phyloP scores from a whole-genome alignment of 495 filamentous ascomycete species.

The Viridothelium virens region DNA sequence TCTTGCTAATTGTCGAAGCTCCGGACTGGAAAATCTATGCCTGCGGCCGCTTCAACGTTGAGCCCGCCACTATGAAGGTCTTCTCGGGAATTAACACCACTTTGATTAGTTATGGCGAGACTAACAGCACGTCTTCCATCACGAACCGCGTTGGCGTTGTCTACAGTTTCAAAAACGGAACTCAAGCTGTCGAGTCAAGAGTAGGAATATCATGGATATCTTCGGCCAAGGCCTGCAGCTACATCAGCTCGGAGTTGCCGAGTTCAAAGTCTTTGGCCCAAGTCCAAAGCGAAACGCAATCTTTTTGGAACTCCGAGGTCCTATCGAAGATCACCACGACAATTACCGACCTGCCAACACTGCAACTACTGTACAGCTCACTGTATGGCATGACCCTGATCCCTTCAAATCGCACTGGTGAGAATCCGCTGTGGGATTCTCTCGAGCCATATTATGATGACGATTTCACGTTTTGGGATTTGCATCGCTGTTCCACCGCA shows the following conservation, averaged over 20 bases:
- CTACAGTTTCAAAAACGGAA: constrained; percentile 32
- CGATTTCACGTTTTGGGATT: constrained; percentile 50
- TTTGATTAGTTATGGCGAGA: constrained; percentile 22
- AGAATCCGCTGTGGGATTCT: constrained; percentile 61
- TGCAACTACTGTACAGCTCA: constrained; percentile 56
- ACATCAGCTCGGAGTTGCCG: constrained; percentile 54
- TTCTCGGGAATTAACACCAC: constrained; percentile 46
- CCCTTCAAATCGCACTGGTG: constrained; percentile 63
- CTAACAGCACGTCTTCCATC: constrained; percentile 20
- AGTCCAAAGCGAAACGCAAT: constrained; percentile 43
- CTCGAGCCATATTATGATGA: constrained; percentile 59
- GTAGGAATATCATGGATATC: constrained; percentile 70
- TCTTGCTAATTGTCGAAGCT: constrained; percentile 34
- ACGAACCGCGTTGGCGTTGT: constrained; percentile 29
- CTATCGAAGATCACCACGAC: constrained; percentile 56
- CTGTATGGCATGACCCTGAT: constrained; percentile 64
- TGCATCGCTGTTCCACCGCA: constrained; percentile 56
- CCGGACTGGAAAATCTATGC: constrained; percentile 59
- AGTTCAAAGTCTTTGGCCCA: constrained; percentile 38
- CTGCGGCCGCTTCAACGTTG: constrained; percentile 55
- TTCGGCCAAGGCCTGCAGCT: constrained; percentile 51
- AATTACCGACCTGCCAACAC: constrained; percentile 46
- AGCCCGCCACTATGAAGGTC: constrained; percentile 37
- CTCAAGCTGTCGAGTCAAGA: constrained; percentile 45
- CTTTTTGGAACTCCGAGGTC: constrained; percentile 52